Evolutionary conservation across 2,329 filamentous ascomycete genomes (phyloP).

Genomic region (Diplodia scrobiculata): DNA sequence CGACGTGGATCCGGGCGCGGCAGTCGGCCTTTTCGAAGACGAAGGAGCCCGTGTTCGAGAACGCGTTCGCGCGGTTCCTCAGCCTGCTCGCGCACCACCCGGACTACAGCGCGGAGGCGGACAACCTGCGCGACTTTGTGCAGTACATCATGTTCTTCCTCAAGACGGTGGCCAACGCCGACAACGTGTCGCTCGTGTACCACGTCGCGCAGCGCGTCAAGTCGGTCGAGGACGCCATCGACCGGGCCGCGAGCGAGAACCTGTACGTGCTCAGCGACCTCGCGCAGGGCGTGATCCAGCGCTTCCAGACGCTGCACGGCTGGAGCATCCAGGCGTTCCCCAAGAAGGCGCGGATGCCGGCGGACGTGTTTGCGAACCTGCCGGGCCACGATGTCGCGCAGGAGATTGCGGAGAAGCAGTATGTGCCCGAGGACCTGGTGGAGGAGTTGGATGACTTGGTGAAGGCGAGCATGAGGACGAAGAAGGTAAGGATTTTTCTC

Average conservation of each 20-base stretch:
- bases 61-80: slow-evolving; percentile 76
- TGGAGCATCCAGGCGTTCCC: slow-evolving; percentile 86
- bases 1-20: slow-evolving; percentile 87
- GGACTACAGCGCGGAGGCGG: slow-evolving; percentile 67
- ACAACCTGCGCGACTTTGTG: slow-evolving; percentile 77
- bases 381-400: slow-evolving; percentile 77
- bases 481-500: slow-evolving; percentile 42
- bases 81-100: slow-evolving; percentile 91
- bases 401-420: slow-evolving; percentile 82
- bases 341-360: slow-evolving; percentile 76
- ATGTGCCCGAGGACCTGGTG: slow-evolving; percentile 72
- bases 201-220: slow-evolving; percentile 93
- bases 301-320: slow-evolving; percentile 81
- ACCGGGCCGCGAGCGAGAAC: slow-evolving; percentile 59
- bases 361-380: slow-evolving; percentile 74
- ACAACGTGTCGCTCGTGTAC: slow-evolving; percentile 85
- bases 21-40: slow-evolving; percentile 64
- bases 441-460: slow-evolving; percentile 78
- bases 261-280: slow-evolving; percentile 88
- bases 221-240: slow-evolving; percentile 78
- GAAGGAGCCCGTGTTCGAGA: slow-evolving; percentile 69
- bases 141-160: slow-evolving; percentile 91
- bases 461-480: slow-evolving; percentile 66
- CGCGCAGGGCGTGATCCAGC: slow-evolving; percentile 76
- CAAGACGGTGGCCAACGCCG: slow-evolving; percentile 75